A percentile compares a stretch with the other conserved stretches of the same genome.
These are phyloP conservation scores for Zygoascus ofunaensis DNA, from an alignment of 805 yeast genomes.

Conservation along the genomic window DNA sequence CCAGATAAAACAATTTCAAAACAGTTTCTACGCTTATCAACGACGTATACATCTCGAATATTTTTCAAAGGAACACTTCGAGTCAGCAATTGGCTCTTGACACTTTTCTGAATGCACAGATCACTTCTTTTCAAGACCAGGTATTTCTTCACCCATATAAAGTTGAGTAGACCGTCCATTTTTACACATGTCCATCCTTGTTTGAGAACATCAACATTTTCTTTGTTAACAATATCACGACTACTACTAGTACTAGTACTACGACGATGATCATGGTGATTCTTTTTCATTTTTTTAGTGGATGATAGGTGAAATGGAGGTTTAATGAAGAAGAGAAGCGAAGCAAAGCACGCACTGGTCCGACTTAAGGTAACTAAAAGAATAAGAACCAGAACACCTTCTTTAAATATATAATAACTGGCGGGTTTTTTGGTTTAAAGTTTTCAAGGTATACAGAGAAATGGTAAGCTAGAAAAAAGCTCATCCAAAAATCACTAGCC, in stretches of 20 bases:
- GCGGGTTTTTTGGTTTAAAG: no score
- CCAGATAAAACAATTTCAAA: neutral
- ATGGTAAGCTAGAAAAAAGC: no score
- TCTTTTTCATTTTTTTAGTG: no score
- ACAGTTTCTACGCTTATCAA: neutral
- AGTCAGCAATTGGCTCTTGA: neutral
- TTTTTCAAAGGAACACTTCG: neutral
- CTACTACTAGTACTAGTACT: no score
- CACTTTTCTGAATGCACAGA: neutral
- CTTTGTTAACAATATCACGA: neutral
- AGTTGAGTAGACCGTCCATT: neutral
- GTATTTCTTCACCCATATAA: neutral
- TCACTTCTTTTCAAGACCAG: neutral
- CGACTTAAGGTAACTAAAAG: no score
- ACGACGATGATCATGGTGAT: neutral
- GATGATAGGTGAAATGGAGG: no score
- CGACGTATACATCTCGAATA: neutral
- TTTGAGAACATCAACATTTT: neutral
- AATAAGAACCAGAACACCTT: no score
- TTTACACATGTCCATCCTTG: neutral
- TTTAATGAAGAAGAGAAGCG: no score
- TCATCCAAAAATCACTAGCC: no score
- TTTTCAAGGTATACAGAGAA: no score
- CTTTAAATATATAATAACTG: no score
- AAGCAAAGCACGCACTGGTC: no score